phyloP scores from a whole-genome alignment of 352 stramenopile genomes.

The Globisporangium nunn region DNA sequence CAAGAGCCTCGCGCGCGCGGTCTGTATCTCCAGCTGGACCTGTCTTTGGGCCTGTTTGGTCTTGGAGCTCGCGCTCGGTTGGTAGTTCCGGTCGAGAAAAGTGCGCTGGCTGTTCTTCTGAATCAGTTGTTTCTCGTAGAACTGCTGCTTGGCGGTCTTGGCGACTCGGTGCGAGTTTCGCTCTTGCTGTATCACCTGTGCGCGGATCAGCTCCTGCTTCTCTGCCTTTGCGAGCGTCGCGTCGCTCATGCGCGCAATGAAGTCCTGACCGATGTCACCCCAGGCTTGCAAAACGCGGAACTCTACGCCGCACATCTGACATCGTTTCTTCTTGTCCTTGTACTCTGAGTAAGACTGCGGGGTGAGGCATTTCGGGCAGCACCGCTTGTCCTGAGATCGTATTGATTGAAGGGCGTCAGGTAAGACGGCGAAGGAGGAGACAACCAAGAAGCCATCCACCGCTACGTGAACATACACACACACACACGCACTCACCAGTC shows the following conservation, averaged over 20 bases:
- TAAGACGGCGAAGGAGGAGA: neutral
- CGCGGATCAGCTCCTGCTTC: constrained; percentile 44
- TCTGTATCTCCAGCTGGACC: constrained; percentile 29
- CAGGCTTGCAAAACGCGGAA: constrained; percentile 70
- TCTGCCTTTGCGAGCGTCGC: constrained; percentile 29
- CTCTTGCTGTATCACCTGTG: constrained; percentile 33
- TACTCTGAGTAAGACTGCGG: constrained; percentile 76
- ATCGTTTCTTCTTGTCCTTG: constrained; percentile 85
- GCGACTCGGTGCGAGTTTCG: constrained; percentile 18
- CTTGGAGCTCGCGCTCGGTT: constrained; percentile 33
- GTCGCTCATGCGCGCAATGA: constrained; percentile 54
- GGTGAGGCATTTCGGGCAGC: constrained; percentile 57
- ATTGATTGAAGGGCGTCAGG: neutral
- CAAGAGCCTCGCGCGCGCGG: constrained; percentile 19
- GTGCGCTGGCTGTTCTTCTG: constrained; percentile 43
- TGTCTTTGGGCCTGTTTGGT: constrained; percentile 50
- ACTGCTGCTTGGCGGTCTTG: constrained; percentile 55
- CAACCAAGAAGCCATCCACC: neutral
- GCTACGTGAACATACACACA: too few relatives aligned
- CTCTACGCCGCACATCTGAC: constrained; percentile 68
- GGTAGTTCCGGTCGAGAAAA: constrained; percentile 68
- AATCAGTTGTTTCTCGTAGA: constrained; percentile 57
- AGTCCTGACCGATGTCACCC: constrained; percentile 59
- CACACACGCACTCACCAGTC: constrained; percentile 23
- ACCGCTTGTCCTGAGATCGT: constrained; percentile 59